A percentile compares a stretch with the other conserved stretches of the same genome.
Conservation (phyloP, 495 filamentous ascomycete genomes). For the Talaromyces trachyspermus region DNA sequence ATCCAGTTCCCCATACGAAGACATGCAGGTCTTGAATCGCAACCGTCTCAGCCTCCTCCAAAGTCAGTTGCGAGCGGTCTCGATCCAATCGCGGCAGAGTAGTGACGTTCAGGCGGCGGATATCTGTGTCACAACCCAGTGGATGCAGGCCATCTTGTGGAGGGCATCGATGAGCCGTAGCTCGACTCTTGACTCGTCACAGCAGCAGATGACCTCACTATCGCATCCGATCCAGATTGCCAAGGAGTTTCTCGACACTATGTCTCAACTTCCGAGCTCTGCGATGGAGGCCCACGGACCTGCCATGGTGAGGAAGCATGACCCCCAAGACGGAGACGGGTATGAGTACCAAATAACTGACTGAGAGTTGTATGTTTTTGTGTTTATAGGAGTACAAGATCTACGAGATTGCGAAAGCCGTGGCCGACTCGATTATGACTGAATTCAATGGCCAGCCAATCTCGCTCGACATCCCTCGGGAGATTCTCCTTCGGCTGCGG, state of each 20-base stretch:
- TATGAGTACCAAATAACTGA: too few relatives aligned
- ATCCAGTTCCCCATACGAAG: neutral
- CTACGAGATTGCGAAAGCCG: conserved; percentile 37
- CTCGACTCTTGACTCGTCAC: conserved; percentile 13
- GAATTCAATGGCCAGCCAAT: conserved; percentile 12
- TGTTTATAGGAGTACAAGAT: conserved; percentile 35
- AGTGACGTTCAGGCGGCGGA: conserved; percentile 39
- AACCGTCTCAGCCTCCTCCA: conserved; percentile 14
- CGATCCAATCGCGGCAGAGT: conserved; percentile 16
- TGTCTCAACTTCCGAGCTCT: conserved; percentile 28
- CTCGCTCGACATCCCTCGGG: conserved; percentile 9
- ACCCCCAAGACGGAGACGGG: neutral
- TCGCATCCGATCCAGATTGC: conserved; percentile 32
- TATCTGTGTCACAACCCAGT: conserved; percentile 36
- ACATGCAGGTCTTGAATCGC: neutral
- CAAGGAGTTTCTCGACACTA: conserved; percentile 28
- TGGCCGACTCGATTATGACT: conserved; percentile 34
- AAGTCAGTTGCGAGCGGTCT: conserved; percentile 25
- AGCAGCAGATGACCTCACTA: conserved; percentile 13
- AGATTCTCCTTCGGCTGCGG: conserved; percentile 25
- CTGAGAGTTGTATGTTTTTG: conserved; percentile 7
- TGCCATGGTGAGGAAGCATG: conserved; percentile 22
- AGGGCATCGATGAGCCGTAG: conserved; percentile 6
- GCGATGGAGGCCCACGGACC: conserved; percentile 28
- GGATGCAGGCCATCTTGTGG: conserved; percentile 42